Percentiles rank a stretch among this genome's conserved stretches.
These are phyloP conservation scores for Ustilago shanxiensis DNA, from an alignment of 1,284 basidiomycete species.

Conservation along the genomic window DNA sequence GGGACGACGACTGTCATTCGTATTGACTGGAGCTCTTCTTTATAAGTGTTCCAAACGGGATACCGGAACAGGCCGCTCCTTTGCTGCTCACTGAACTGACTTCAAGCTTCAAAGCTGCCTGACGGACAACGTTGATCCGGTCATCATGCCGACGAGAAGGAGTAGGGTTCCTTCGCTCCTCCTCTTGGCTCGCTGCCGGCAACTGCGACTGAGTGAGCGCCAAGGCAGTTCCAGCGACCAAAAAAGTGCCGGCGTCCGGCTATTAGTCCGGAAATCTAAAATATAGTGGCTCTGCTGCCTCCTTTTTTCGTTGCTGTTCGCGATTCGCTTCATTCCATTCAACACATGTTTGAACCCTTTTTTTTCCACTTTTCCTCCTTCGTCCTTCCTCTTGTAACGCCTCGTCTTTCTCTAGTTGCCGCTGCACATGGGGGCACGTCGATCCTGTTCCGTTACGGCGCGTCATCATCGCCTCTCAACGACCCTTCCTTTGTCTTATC, in stretches of 20 bases:
- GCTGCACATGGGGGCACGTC: neutral
- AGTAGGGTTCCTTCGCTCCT: slow-evolving; percentile 6
- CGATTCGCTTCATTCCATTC: neutral
- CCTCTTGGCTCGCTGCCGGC: neutral
- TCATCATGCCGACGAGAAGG: neutral
- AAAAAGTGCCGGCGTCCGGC: slow-evolving; percentile 17
- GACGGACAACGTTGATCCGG: slow-evolving; percentile 21
- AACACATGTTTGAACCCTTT: neutral
- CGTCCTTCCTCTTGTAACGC: no score
- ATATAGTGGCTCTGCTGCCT: slow-evolving; percentile 9
- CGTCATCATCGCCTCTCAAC: slow-evolving; percentile 4
- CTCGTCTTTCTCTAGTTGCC: no score
- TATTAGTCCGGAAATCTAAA: slow-evolving; percentile 32
- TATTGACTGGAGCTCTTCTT: slow-evolving; percentile 1
- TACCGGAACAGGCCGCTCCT: neutral
- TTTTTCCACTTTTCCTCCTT: no score
- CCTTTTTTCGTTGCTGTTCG: neutral
- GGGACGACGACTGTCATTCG: neutral
- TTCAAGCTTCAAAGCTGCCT: neutral
- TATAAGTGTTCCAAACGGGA: neutral
- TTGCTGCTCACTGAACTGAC: neutral
- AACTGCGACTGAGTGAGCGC: neutral
- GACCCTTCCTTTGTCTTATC: neutral
- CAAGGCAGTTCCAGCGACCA: neutral
- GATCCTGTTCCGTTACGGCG: slow-evolving; percentile 6